A percentile compares a stretch with the other conserved stretches of the same genome.
phyloP scores from a whole-genome alignment of 805 yeast species.

The Spathaspora hagerdaliae region DNA sequence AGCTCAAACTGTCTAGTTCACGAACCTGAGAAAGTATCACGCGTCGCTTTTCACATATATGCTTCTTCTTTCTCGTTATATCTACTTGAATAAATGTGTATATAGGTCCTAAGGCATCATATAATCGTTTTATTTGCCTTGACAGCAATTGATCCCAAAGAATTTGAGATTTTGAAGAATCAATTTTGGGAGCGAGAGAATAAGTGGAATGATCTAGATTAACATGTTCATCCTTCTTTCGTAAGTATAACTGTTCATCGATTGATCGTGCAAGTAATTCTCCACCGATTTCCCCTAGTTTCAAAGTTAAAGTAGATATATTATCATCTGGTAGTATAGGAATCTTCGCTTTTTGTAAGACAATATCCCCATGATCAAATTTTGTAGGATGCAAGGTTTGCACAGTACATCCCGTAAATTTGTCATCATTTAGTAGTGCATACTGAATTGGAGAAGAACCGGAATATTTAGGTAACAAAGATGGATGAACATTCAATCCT shows the following conservation, averaged over 20 bases:
- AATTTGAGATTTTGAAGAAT: conserved; percentile 37
- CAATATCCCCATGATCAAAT: conserved; percentile 75
- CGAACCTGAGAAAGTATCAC: conserved; percentile 45
- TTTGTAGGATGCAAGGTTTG: conserved; percentile 86
- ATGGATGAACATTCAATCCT: conserved; percentile 91
- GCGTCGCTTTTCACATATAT: conserved; percentile 32
- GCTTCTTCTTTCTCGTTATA: conserved; percentile 27
- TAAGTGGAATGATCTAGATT: conserved; percentile 22
- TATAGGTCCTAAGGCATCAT: conserved; percentile 55
- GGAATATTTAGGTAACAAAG: conserved; percentile 72
- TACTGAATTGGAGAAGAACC: conserved; percentile 91
- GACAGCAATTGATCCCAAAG: conserved; percentile 44
- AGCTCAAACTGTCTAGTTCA: background rate
- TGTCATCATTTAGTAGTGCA: conserved; percentile 63
- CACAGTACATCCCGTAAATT: conserved; percentile 74
- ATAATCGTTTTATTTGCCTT: conserved; percentile 34
- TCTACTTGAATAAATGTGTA: conserved; percentile 40
- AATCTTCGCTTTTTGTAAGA: conserved; percentile 51
- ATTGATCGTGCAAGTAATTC: conserved; percentile 47
- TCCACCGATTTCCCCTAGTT: conserved; percentile 62
- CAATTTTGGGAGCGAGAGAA: conserved; percentile 59
- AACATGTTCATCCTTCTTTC: background rate
- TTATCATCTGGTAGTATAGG: conserved; percentile 43
- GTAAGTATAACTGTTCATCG: conserved; percentile 18
- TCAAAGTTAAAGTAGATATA: conserved; percentile 39